Evolutionary conservation across 2,329 filamentous ascomycete genomes (phyloP).

Genomic region (Phialophora tarda): DNA sequence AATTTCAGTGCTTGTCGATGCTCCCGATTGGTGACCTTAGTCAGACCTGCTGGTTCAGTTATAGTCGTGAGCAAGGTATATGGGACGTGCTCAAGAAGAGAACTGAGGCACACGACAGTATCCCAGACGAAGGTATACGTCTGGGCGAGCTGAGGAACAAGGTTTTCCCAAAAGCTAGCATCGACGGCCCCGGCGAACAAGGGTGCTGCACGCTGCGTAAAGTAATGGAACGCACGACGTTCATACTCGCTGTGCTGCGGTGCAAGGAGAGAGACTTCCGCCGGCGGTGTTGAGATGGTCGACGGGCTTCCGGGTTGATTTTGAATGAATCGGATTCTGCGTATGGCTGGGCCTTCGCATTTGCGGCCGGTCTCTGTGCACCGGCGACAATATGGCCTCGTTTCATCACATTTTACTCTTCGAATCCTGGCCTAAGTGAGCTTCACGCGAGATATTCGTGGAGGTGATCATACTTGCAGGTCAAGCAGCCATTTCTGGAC

Average conservation of each 20-base stretch:
- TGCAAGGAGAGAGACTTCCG: conserved; percentile 23
- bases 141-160: conserved; percentile 29
- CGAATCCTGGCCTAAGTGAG: conserved; percentile 25
- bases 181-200: conserved; percentile 28
- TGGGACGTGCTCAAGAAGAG: conserved; percentile 29
- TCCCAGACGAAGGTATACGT: conserved; percentile 34
- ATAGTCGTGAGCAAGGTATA: conserved; percentile 13
- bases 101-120: conserved; percentile 28
- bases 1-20: conserved; percentile 30
- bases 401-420: conserved; percentile 35
- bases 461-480: conserved; percentile 32
- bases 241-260: conserved; percentile 27
- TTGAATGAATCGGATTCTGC: conserved; percentile 27
- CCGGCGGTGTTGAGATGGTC: conserved; percentile 23
- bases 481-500: conserved; percentile 34
- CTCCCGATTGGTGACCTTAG: conserved; percentile 17
- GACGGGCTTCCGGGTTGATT: conserved; percentile 11
- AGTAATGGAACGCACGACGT: conserved; percentile 34
- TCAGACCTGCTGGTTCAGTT: conserved; percentile 9
- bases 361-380: conserved; percentile 32
- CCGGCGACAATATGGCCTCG: conserved; percentile 30
- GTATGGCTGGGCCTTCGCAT: conserved; percentile 29
- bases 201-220: conserved; percentile 24
- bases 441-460: not conserved
- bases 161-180: conserved; percentile 31